Evolutionary conservation across 768 basidiomycete genomes (phyloP).

Genomic region (Boletellus emodensis): DNA sequence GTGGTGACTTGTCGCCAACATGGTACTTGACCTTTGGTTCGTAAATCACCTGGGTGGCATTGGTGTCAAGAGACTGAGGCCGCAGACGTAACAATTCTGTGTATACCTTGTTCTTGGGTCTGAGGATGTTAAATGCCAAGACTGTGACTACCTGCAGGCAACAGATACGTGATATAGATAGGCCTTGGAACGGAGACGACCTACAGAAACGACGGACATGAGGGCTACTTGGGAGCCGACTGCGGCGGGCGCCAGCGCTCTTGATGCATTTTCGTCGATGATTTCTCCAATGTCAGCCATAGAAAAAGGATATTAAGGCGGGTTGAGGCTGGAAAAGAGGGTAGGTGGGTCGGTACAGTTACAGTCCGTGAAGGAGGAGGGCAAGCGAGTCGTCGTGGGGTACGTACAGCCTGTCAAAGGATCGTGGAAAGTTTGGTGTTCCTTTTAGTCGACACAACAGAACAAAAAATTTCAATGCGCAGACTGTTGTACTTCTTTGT

Average conservation of each 20-base stretch:
- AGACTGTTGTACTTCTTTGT: no score
- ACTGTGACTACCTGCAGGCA: slow-evolving; percentile 56
- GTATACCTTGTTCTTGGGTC: slow-evolving; percentile 83
- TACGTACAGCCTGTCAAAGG: background rate
- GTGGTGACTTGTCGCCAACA: slow-evolving; percentile 69
- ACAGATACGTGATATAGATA: slow-evolving; percentile 5
- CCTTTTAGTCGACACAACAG: background rate
- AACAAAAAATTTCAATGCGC: background rate
- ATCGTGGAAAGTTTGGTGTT: background rate
- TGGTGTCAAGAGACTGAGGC: background rate
- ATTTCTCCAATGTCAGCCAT: slow-evolving; percentile 34
- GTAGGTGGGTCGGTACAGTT: slow-evolving; percentile 16
- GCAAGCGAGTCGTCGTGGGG: background rate
- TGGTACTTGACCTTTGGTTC: slow-evolving; percentile 95
- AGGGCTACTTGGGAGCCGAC: slow-evolving; percentile 74
- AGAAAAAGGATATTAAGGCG: slow-evolving; percentile 11
- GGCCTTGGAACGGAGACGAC: slow-evolving; percentile 23
- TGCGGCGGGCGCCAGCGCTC: slow-evolving; percentile 77
- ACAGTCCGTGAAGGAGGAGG: background rate
- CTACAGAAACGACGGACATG: slow-evolving; percentile 70
- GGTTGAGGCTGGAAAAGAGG: slow-evolving; percentile 21
- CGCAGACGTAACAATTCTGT: background rate
- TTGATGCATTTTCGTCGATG: slow-evolving; percentile 32
- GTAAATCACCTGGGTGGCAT: slow-evolving; percentile 66
- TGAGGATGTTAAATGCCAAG: slow-evolving; percentile 75